Base-by-base conservation (phyloP, 495 filamentous ascomycete species). In the Penicillium atrosanguineum region DNA sequence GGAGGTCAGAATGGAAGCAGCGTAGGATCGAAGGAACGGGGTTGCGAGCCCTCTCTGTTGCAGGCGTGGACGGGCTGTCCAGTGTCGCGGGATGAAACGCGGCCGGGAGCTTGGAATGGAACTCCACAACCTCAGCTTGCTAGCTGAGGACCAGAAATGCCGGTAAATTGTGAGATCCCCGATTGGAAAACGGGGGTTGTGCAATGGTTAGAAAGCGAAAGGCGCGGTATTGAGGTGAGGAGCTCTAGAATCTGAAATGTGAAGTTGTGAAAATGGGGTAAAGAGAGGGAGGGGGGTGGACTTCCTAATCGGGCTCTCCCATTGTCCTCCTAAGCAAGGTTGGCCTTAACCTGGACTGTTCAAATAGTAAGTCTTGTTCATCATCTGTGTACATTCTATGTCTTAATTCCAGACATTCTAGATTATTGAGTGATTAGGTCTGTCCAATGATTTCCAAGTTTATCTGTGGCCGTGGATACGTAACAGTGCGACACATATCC, bases 81-180 rank as follows among this genome's bases (percentile, higher is more conserved):
- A 41, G 25, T 45, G 52, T 62, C 56, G 59, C 55, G 57, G 51
- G 58, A 61, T 50, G 48, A 50, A 50, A 55, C 52, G 60, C 62
- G 57, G 59, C 47, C 52, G 59, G 57, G 57, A 70, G 62, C 65
- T 69, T 52, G 53, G 59, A 59, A 70, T 48, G 57, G 61, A 65
- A 64, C 62, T 50, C 54, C 46, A 54, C 44, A 48, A 64, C 58
- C 64, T 69, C 70, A 60, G 51, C 20, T 60, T 63, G 52, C 57
- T 53, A 60, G 65, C 65, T 62, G 54, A 49, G 11, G 52, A 57
- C 50, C 60, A 55, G 53, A 60, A 18, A 31, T 48, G 41, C 7
- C 44, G 42, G 57, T 29, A 46, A 56, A 63, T 61, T 40, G 46
- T 61, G 62, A 55, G 45, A 21, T 23, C 36, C 52, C 51, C 51